Base-by-base conservation (phyloP, 768 basidiomycete species). In the Termitomyces sp. region DNA sequence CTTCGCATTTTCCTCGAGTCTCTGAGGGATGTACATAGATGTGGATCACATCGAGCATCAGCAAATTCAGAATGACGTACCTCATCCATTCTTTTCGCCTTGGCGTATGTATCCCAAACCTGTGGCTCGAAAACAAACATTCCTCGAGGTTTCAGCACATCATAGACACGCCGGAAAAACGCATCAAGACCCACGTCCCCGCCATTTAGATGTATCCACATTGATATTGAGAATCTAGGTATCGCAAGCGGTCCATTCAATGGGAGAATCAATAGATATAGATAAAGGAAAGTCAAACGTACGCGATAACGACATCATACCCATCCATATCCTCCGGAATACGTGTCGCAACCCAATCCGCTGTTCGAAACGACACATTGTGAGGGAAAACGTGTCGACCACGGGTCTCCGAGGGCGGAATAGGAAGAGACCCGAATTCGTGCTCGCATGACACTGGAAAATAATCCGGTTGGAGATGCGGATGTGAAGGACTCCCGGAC, bases 171-270 rank as follows among this genome's bases (percentile, higher is more conserved):
- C 2, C 70, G 74, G 68, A 96, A 96, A 72, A 95, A 92, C 0
- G 64, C 60, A 39, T 71, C 65, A n/a, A 96, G 66, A 0, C 86
- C 94, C 0, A 82, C 82, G 67, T 97, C 94, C 11, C 90, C 89
- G 12, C 79, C 78, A 65, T 94, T 88, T 11, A 96, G 77, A 72
- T 96, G 94, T 35, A 96, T 92, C 94, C 94, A 96, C 74, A 95
- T 96, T 0, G 93, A 85, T 48, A 96, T 74, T 0, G 94, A 96
- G 65, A 96, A 86, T 1, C 92, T 94, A 69, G 3, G 11, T 16
- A 9, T 36, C 45, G 44, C 20, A 33, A 22, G 3, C 54, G 38
- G 48, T 33, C 11, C 20, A 36, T 24, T 22, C 48, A 36, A 35
- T 13, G 24, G 42, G n/a, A 54, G 42, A 35, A 48, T 33, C 38